phyloP scores from a whole-genome alignment of 495 filamentous ascomycete species.

The Glonium stellatum region DNA sequence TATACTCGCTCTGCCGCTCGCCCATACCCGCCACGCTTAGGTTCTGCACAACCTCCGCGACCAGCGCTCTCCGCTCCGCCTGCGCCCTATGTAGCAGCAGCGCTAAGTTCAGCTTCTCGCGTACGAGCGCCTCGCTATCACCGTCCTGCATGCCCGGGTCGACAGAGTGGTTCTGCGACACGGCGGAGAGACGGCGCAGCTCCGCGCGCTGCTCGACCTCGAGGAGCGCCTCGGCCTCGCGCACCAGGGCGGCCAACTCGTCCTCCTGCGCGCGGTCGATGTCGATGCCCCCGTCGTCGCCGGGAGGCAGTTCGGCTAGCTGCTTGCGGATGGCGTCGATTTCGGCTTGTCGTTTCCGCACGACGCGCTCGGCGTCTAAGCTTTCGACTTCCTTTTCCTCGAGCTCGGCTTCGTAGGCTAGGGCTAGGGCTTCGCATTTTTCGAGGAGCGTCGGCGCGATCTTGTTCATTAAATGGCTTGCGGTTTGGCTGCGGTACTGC shows the following conservation, averaged over 20 bases:
- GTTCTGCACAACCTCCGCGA: conserved; percentile 29
- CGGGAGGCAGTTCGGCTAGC: conserved; percentile 42
- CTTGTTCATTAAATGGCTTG: conserved; percentile 50
- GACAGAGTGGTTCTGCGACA: conserved; percentile 4
- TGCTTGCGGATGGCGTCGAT: conserved; percentile 44
- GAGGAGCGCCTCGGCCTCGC: conserved; percentile 66
- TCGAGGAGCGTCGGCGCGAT: conserved; percentile 51
- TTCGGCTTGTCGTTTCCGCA: conserved; percentile 48
- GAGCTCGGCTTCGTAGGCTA: conserved; percentile 53
- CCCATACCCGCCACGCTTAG: conserved; percentile 33
- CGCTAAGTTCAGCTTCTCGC: conserved; percentile 27
- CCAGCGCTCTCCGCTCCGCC: conserved; percentile 27
- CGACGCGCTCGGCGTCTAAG: conserved; percentile 50
- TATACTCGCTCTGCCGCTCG: conserved; percentile 33
- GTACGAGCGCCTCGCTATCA: conserved; percentile 11
- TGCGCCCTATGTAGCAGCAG: conserved; percentile 26
- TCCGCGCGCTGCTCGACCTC: conserved; percentile 47
- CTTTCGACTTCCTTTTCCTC: conserved; percentile 53
- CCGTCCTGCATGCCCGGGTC: background rate
- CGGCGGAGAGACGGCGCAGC: conserved; percentile 6
- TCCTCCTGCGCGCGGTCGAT: conserved; percentile 50
- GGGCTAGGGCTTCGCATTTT: conserved; percentile 52
- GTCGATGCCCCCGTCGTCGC: conserved; percentile 8
- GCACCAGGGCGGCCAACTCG: conserved; percentile 52
- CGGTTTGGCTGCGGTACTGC: conserved; percentile 50